These are phyloP conservation scores for Juglanconis juglandina DNA, from an alignment of 2,329 filamentous ascomycete genomes.

Conservation along the genomic window DNA sequence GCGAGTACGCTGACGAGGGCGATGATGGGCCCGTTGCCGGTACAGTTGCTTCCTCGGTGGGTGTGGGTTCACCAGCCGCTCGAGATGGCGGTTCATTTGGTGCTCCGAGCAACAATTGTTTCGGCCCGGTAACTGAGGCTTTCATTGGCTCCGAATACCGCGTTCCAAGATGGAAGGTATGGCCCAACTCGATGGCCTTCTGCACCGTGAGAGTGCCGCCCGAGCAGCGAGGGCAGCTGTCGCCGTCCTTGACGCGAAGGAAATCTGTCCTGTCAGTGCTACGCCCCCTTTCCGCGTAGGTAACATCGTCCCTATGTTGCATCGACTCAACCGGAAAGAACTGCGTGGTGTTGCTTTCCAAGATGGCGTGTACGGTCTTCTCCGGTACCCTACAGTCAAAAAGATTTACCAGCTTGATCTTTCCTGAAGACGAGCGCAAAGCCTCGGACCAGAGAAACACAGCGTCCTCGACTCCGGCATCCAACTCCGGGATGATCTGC, in stretches of 20 bases:
- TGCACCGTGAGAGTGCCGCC: slow-evolving; percentile 61
- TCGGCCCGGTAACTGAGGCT: slow-evolving; percentile 54
- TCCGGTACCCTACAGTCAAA: slow-evolving; percentile 32
- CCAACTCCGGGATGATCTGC: slow-evolving; percentile 61
- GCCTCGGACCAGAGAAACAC: slow-evolving; percentile 48
- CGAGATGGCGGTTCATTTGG: background rate
- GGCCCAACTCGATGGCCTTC: slow-evolving; percentile 82
- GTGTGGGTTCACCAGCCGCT: background rate
- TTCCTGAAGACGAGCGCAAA: slow-evolving; percentile 25
- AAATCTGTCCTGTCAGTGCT: slow-evolving; percentile 50
- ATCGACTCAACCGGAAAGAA: background rate
- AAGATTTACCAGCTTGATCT: slow-evolving; percentile 31
- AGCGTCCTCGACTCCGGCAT: slow-evolving; percentile 65
- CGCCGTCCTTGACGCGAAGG: slow-evolving; percentile 62
- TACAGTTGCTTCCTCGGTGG: background rate
- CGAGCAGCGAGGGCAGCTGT: slow-evolving; percentile 69
- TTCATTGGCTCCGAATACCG: slow-evolving; percentile 76
- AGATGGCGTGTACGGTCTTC: background rate
- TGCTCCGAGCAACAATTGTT: slow-evolving; percentile 19
- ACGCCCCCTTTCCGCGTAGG: slow-evolving; percentile 22
- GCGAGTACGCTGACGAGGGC: slow-evolving; percentile 18
- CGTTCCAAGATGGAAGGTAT: slow-evolving; percentile 91
- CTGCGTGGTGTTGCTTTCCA: background rate
- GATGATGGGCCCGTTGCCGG: slow-evolving; percentile 16
- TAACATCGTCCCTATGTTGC: background rate